A percentile compares a stretch with the other conserved stretches of the same genome.
These are phyloP conservation scores for Starmerella vaccinii DNA, from an alignment of 805 yeast species.

Conservation along the genomic window DNA sequence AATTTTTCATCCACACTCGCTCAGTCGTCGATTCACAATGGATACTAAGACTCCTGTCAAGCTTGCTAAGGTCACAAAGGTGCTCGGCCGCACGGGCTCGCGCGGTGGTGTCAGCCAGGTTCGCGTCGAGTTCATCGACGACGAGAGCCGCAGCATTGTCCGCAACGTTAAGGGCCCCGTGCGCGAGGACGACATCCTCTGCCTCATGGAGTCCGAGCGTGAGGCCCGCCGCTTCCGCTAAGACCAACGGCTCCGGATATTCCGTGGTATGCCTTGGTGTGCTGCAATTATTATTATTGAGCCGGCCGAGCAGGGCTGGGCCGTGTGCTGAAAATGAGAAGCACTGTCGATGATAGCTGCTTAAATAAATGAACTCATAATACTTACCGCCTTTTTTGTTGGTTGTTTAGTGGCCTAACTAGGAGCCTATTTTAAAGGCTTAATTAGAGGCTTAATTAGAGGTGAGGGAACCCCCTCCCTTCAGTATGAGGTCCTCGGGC, in stretches of 20 bases:
- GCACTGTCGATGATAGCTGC: constrained; percentile 1
- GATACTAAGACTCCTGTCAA: constrained; percentile 66
- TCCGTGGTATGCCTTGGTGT: not conserved
- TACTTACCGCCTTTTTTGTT: not conserved
- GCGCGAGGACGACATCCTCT: constrained; percentile 95
- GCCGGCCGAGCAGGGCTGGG: constrained; percentile 8
- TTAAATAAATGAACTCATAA: constrained; percentile 7
- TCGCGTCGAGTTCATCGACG: constrained; percentile 94
- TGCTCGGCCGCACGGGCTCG: constrained; percentile 99
- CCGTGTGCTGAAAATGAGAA: constrained; percentile 5
- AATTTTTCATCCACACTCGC: constrained; percentile 11
- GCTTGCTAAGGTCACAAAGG: constrained; percentile 98
- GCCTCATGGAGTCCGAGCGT: constrained; percentile 99
- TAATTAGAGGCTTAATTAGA: too few species aligned
- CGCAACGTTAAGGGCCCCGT: constrained; percentile 98
- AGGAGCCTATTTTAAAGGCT: too few species aligned
- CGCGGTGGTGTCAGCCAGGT: constrained; percentile 99
- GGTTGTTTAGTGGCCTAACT: not conserved
- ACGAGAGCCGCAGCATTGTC: constrained; percentile 88
- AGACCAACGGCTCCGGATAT: constrained; percentile 12
- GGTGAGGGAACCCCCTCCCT: too few species aligned
- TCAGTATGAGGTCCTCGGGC: too few species aligned
- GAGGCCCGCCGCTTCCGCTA: constrained; percentile 63
- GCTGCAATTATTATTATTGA: constrained; percentile 7
- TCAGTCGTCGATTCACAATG: constrained; percentile 23